Conservation (phyloP, 192 early-diverging fungal species). For the Kickxella alabastrina region DNA sequence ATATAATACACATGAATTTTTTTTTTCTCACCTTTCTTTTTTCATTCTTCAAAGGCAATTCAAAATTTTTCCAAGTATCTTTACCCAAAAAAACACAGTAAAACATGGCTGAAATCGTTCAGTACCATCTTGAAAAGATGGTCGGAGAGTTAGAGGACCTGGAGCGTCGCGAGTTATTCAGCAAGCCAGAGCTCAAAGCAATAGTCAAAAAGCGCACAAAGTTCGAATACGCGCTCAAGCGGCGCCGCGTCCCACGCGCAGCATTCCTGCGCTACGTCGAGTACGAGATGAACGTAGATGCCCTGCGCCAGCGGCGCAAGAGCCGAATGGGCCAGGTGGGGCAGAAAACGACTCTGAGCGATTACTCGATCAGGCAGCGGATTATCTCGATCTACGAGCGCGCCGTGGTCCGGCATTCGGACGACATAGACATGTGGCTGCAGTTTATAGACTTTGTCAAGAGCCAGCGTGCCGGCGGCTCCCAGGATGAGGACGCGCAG, state of each 20-base stretch:
- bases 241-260: constrained; percentile 64
- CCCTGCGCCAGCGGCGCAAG: constrained; percentile 74
- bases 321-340: constrained; percentile 51
- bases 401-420: constrained; percentile 69
- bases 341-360: constrained; percentile 58
- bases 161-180: constrained; percentile 75
- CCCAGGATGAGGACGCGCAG: constrained; percentile 11
- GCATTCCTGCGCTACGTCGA: constrained; percentile 92
- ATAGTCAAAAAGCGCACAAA: constrained; percentile 85
- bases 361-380: constrained; percentile 69
- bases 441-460: constrained; percentile 88
- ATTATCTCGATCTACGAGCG: constrained; percentile 80
- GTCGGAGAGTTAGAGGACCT: constrained; percentile 88
- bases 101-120: constrained; percentile 85
- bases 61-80: too few species aligned
- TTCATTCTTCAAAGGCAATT: too few species aligned
- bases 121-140: constrained; percentile 91
- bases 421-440: constrained; percentile 80
- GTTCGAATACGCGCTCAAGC: constrained; percentile 83
- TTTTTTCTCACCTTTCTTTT: too few species aligned
- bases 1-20: too few species aligned
- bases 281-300: constrained; percentile 91
- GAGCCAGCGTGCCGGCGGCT: constrained; percentile 18
- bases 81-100: too few species aligned
- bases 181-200: constrained; percentile 76